Evolutionary conservation across 2,329 filamentous ascomycete species (phyloP), one percentile per base, ranked within the genome.

Genomic region (Lachnellula subtilissima): DNA sequence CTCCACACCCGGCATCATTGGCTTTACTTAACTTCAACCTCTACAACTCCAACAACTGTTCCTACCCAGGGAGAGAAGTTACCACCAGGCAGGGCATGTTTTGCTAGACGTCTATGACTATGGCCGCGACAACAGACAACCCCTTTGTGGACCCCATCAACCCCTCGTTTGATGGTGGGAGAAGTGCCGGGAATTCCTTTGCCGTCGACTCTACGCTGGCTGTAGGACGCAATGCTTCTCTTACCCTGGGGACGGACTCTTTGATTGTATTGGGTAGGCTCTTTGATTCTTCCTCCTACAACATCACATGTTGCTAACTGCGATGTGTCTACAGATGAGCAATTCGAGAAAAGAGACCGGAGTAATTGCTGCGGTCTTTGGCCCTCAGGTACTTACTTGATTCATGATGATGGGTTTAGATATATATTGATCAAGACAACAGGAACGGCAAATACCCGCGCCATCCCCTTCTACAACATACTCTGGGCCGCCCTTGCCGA

Each of bases 381-480:
- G 61, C 75, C 77, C 58, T 73, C 75, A 62, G 74, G 79, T 83
- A 59, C 32, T 19, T 53, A 12, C 37, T 47, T 58, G 47, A 62
- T 66, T 36, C 67, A 62, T 52, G 19, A 17, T 22, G 32, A 15
- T 22, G 25, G 25, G 25, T 1, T 28, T 28, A 28, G 25, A 28
- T 28, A 8, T 28, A 28, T 28, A 28, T 28, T 28, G 25, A 28
- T 28, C 7, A 28, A 8, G 8, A 28, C 25, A 51, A 35, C 43
- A 69, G 67, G 60, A 40, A 65, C 67, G 19, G 62, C 64, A 19
- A 68, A 69, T 52, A 71, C 69, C 19, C 61, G 67, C 77, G 76
- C 80, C 5, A 87, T 97, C 32, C 85, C 89, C 2, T 86, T 91
- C 59, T 92, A 89, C 75, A 88, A 96, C 69, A 75, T 97, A 59